Evolutionary conservation across 2,329 filamentous ascomycete genomes (phyloP).

Genomic region (Ascochyta fabae): DNA sequence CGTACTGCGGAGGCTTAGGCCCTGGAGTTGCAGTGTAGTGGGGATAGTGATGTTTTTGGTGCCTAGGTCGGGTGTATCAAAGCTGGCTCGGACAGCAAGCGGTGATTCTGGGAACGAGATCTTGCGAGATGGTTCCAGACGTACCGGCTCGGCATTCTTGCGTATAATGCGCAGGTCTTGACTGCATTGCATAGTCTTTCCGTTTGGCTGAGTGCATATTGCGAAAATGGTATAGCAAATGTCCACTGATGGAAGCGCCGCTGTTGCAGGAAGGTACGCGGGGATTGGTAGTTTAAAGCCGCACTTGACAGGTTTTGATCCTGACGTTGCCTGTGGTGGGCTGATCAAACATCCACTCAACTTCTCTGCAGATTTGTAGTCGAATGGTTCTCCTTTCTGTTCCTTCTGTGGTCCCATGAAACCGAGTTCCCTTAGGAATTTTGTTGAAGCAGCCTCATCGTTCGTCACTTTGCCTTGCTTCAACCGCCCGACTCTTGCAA

Average conservation of each 20-base stretch:
- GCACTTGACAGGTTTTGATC: conserved; percentile 6
- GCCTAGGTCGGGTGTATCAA: background rate
- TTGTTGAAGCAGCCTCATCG: background rate
- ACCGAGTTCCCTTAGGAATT: conserved; percentile 9
- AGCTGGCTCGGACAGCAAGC: conserved; percentile 9
- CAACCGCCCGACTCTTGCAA: conserved; percentile 13
- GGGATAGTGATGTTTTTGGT: background rate
- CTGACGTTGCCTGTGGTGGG: background rate
- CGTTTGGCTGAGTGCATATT: background rate
- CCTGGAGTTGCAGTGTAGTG: conserved; percentile 8
- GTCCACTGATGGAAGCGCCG: conserved; percentile 2
- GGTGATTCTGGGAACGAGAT: conserved; percentile 13
- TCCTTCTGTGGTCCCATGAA: conserved; percentile 9
- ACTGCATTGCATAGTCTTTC: background rate
- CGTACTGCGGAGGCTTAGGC: conserved; percentile 1
- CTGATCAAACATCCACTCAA: background rate
- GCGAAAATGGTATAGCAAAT: conserved; percentile 13
- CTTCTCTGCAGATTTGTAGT: conserved; percentile 11
- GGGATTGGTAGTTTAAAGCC: conserved; percentile 5
- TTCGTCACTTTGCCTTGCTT: background rate
- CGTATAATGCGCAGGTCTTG: conserved; percentile 7
- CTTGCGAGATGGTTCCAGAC: conserved; percentile 12
- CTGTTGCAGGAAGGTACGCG: conserved; percentile 9
- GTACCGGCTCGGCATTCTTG: background rate
- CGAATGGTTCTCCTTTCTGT: conserved; percentile 4